These are phyloP conservation scores for Hanseniaspora sp. DNA, from an alignment of 1,139 yeast genomes.

Conservation along the genomic window DNA sequence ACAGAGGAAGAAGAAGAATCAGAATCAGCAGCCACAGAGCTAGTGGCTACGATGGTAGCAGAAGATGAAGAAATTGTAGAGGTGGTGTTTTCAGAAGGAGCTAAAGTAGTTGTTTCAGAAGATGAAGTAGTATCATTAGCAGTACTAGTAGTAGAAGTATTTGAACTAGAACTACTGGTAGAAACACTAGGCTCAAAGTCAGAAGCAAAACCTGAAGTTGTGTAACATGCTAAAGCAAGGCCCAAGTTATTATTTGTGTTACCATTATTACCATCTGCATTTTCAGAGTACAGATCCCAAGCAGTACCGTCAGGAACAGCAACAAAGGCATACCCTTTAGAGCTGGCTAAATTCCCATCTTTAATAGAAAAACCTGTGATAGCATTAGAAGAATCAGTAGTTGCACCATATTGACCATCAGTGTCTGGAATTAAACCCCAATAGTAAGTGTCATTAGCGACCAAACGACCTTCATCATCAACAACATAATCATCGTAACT, in stretches of 20 bases:
- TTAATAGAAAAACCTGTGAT: conserved; percentile 14
- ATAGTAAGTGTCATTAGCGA: conserved; percentile 26
- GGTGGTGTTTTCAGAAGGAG: not conserved
- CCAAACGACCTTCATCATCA: conserved; percentile 29
- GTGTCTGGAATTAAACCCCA: conserved; percentile 22
- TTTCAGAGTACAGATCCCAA: conserved; percentile 25
- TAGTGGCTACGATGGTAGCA: not conserved
- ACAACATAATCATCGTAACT: conserved; percentile 19
- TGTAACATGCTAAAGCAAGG: conserved; percentile 4
- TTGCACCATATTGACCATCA: conserved; percentile 13
- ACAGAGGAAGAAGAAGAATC: not conserved
- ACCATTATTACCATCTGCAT: conserved; percentile 24
- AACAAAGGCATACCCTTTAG: conserved; percentile 22
- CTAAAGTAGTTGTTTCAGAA: conserved; percentile 3
- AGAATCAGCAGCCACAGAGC: not conserved
- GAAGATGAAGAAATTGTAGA: not conserved
- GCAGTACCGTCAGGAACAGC: conserved; percentile 25
- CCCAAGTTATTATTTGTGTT: conserved; percentile 6
- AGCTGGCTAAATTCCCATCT: conserved; percentile 20
- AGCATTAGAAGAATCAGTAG: conserved; percentile 13
- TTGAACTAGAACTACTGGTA: conserved; percentile 1
- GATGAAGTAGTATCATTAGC: not conserved
- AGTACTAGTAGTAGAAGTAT: not conserved
- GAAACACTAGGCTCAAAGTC: conserved; percentile 9
- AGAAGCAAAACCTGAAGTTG: conserved; percentile 12